Conservation (phyloP, 495 filamentous ascomycete species). For the Friedmanniomyces simplex region DNA sequence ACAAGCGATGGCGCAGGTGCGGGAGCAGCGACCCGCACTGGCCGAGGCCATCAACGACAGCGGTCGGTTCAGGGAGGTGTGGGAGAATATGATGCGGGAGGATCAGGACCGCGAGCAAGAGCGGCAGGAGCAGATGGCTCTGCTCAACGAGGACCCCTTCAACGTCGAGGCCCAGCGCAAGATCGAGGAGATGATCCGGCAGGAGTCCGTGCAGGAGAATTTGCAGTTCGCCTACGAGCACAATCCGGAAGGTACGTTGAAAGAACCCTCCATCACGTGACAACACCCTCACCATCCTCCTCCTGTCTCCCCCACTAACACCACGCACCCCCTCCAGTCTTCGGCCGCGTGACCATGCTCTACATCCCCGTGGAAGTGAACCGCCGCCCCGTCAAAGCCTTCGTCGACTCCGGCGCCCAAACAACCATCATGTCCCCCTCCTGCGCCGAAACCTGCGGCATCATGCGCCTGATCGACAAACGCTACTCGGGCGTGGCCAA, state of each 20-base stretch:
- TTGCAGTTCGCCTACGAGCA: constrained; percentile 91
- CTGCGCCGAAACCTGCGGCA: constrained; percentile 82
- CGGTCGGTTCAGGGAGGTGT: constrained; percentile 59
- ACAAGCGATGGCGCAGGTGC: constrained; percentile 54
- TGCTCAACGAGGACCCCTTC: constrained; percentile 85
- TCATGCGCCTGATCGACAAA: constrained; percentile 92
- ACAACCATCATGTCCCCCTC: constrained; percentile 96
- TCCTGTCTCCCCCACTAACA: neutral
- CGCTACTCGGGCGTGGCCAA: constrained; percentile 84
- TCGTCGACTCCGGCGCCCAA: constrained; percentile 96
- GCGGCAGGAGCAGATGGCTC: constrained; percentile 65
- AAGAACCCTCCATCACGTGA: neutral
- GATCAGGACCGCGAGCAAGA: constrained; percentile 60
- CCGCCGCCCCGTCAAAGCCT: constrained; percentile 79
- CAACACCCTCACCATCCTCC: neutral
- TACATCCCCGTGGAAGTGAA: constrained; percentile 97
- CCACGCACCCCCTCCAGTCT: constrained; percentile 49
- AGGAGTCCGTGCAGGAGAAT: constrained; percentile 88
- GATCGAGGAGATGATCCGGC: constrained; percentile 93
- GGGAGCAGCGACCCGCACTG: constrained; percentile 60
- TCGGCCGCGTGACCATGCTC: constrained; percentile 86
- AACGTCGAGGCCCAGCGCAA: constrained; percentile 80
- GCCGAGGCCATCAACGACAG: constrained; percentile 70
- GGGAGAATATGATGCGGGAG: constrained; percentile 51
- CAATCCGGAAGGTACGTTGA: constrained; percentile 72